Base-by-base conservation (phyloP, 345 rosid genomes). In the Mercurialis annua region DNA sequence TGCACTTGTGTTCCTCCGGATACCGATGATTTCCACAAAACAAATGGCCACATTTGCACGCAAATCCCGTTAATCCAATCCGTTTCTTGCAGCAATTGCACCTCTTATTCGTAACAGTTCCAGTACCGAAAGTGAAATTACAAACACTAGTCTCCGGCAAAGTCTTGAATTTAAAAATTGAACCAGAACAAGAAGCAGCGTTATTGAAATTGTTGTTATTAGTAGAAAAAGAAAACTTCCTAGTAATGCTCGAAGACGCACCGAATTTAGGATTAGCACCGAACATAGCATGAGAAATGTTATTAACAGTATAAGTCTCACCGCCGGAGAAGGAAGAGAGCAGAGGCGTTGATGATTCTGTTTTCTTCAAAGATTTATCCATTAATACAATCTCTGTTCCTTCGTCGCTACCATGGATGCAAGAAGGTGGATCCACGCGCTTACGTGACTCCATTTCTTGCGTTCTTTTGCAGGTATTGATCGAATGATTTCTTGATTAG, bases 41-140 rank as follows among this genome's bases (percentile, higher is more conserved):
- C 36, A 60, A 2, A 17, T 60, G 44, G 34, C 75, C 72, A 10
- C 77, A 81, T 36, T 78, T 71, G 56, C 85, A 79, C 14, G 57
- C 16, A 63, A 84, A 84, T 20, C 85, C 85, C 29, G 61, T 38
- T 57, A 81, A 42, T 5, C 84, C 82, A 15, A 84, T 77, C 71
- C 71, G 78, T 73, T 58, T 81, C 38, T 76, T 78, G 68, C 86
- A 82, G 5, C 29, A 58, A 15, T 51, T 43, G 48, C 88, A 80
- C 59, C 77, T 27, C 3, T 21, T 47, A 17, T 68, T 47, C 12
- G 33, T 10, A n/a, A 23, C 17, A 6, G 9, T 23, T 34, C 33
- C 24, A 26, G 33, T 24, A 26, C 58, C 58, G 14, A 53, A 53
- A 14, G 31, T 12, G 58, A 53, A 53, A 24, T 26, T 53, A 26